These are phyloP conservation scores for Mycena indigotica DNA, from an alignment of 768 basidiomycete genomes.

Conservation along the genomic window DNA sequence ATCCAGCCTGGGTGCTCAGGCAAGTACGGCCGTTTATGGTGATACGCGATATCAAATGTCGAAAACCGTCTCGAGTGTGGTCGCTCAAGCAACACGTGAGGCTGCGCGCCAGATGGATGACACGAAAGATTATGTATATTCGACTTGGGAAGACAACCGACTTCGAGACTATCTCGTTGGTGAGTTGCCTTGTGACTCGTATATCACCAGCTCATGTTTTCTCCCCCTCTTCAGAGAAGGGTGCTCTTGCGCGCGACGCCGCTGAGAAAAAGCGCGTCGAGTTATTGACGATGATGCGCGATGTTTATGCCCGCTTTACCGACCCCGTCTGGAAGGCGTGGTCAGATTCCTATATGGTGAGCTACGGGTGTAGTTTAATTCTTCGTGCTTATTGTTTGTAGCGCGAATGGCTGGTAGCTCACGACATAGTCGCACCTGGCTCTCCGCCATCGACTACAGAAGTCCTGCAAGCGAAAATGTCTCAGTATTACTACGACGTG, in stretches of 20 bases:
- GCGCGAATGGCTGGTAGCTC: conserved; percentile 83
- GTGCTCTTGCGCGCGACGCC: conserved; percentile 59
- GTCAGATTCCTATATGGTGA: conserved; percentile 30
- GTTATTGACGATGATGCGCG: conserved; percentile 66
- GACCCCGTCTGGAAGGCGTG: conserved; percentile 81
- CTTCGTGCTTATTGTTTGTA: conserved; percentile 26
- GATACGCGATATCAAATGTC: conserved; percentile 43
- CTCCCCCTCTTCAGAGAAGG: conserved; percentile 45
- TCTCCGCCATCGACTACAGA: conserved; percentile 55
- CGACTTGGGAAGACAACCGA: conserved; percentile 83
- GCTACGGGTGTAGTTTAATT: not conserved
- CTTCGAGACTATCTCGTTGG: conserved; percentile 69
- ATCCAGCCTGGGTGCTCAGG: conserved; percentile 52
- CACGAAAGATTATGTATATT: conserved; percentile 85
- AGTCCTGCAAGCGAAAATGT: conserved; percentile 66
- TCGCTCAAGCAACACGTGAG: conserved; percentile 56
- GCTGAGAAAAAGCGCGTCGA: conserved; percentile 64
- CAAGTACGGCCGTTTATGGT: conserved; percentile 54
- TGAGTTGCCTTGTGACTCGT: not conserved
- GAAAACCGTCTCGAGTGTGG: conserved; percentile 42
- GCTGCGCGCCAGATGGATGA: conserved; percentile 61
- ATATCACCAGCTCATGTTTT: not conserved
- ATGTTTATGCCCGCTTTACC: conserved; percentile 62
- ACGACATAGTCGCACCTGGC: conserved; percentile 66
- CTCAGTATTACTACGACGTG: conserved; percentile 71